Evolutionary conservation across 495 filamentous ascomycete species (phyloP), one percentile per base, ranked within the genome.

Genomic region (Talaromyces thailandensis): DNA sequence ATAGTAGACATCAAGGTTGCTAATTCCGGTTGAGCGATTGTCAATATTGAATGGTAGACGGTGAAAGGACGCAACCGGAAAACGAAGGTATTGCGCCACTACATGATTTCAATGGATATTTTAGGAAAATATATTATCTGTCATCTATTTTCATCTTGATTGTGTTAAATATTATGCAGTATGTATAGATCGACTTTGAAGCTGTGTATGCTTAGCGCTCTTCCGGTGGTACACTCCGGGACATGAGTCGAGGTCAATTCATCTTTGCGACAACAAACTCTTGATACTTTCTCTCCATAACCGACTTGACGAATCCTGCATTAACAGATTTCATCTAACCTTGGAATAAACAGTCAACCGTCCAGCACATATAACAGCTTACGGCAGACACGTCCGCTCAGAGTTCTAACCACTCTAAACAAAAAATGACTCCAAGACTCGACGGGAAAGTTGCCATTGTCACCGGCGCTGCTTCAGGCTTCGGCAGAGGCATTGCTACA

Each of bases 391-490:
- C 3, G 35, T 26, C 26, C 5, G 14, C 55, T 18, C 21, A 9
- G 14, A 31, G 1, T 25, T 55, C 6, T 57, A 23, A 58, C 21
- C 24, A 31, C 26, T 21, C 16, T 18, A 29, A 43, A 9, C 1
- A 8, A 43, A 58, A 60, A 45, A 60, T 60, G 56, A 1, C 63
- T 35, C 53, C 62, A 29, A 76, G 77, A 43, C 67, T 81, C 23
- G 63, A 75, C 55, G 80, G 76, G 48, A 82, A 84, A 59, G 79
- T 82, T 21, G 80, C 79, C 57, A 79, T 82, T 53, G 73, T 82
- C 28, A 82, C 76, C 16, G 74, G 74, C 0, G 64, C 67, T 4
- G 70, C 65, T 2, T 82, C 79, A 1, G 83, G 83, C 16, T 85
- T 83, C 64, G 83, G 83, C 29, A 70, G 71, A 48, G 81, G 73